These are phyloP conservation scores for Trichoderma lentiforme DNA, from an alignment of 2,329 filamentous ascomycete species.

Conservation along the genomic window DNA sequence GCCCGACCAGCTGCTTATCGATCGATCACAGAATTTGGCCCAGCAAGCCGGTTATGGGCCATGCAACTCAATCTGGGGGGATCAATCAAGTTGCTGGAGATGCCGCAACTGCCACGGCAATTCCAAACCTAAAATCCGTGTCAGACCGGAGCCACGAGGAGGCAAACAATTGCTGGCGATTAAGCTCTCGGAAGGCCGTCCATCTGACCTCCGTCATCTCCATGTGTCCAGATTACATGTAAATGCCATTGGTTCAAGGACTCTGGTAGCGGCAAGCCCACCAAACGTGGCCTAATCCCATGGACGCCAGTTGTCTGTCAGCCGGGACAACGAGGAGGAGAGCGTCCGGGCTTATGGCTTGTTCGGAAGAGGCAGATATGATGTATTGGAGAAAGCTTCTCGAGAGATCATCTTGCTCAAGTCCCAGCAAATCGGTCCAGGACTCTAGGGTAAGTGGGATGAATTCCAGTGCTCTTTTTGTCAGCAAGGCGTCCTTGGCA, in stretches of 20 bases:
- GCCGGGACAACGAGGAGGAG: background rate
- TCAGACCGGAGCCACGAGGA: conserved; percentile 3
- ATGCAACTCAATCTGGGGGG: conserved; percentile 7
- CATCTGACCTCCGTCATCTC: conserved; percentile 4
- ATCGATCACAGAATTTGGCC: conserved; percentile 7
- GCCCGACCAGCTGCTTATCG: conserved; percentile 6
- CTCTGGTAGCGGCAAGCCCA: background rate
- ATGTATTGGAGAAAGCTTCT: background rate
- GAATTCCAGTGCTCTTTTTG: background rate
- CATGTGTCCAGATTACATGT: background rate
- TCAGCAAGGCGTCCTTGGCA: background rate
- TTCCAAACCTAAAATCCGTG: conserved; percentile 8
- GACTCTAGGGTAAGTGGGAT: background rate
- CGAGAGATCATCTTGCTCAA: background rate
- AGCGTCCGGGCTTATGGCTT: background rate
- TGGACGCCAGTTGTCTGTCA: background rate
- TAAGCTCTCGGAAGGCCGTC: conserved; percentile 2
- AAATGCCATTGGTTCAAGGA: background rate
- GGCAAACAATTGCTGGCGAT: background rate
- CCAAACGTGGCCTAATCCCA: background rate
- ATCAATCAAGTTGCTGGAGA: background rate
- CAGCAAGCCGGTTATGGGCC: conserved; percentile 3
- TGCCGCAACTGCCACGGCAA: background rate
- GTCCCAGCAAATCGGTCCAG: background rate
- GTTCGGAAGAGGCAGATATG: background rate